Conservation (phyloP, 139 green algal genomes). For the Tetraselmis striata region DNA sequence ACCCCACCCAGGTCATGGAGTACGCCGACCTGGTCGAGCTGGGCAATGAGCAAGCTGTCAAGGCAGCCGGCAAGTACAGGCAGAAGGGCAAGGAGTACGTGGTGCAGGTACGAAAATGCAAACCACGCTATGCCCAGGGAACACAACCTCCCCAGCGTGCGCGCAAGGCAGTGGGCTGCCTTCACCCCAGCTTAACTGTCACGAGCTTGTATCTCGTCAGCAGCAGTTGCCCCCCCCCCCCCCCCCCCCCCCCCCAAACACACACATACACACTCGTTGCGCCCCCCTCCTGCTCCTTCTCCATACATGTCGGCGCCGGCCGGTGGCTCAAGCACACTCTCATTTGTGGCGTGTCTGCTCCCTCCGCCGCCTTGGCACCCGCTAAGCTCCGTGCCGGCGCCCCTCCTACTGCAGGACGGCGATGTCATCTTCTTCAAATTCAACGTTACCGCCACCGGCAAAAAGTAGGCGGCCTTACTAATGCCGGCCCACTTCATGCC, state of each 20-base stretch:
- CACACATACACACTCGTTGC: too few relatives aligned
- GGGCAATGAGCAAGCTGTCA: slow-evolving; percentile 67
- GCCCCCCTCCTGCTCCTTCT: too few relatives aligned
- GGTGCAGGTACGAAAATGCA: slow-evolving; percentile 43
- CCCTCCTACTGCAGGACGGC: slow-evolving; percentile 34
- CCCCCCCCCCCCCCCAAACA: too few relatives aligned
- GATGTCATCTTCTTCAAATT: slow-evolving; percentile 97
- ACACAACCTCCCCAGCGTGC: too few relatives aligned
- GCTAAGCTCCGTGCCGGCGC: background rate
- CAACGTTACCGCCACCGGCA: slow-evolving; percentile 56
- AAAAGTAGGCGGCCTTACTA: slow-evolving; percentile 16
- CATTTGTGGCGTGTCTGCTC: background rate
- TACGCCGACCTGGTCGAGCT: slow-evolving; percentile 80
- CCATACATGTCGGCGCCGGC: too few relatives aligned
- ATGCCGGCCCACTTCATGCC: too few relatives aligned
- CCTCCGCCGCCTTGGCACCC: background rate
- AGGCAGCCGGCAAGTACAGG: slow-evolving; percentile 92
- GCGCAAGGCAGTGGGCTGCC: too few relatives aligned
- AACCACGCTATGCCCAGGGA: too few relatives aligned
- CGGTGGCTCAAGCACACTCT: background rate
- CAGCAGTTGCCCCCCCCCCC: too few relatives aligned
- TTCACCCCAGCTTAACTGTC: too few relatives aligned
- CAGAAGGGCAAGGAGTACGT: slow-evolving; percentile 97
- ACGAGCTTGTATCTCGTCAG: too few relatives aligned
- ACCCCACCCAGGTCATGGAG: slow-evolving; percentile 21